Evolutionary conservation across 129 eudicot species (phyloP).

Genomic region (Flaveria robusta): DNA sequence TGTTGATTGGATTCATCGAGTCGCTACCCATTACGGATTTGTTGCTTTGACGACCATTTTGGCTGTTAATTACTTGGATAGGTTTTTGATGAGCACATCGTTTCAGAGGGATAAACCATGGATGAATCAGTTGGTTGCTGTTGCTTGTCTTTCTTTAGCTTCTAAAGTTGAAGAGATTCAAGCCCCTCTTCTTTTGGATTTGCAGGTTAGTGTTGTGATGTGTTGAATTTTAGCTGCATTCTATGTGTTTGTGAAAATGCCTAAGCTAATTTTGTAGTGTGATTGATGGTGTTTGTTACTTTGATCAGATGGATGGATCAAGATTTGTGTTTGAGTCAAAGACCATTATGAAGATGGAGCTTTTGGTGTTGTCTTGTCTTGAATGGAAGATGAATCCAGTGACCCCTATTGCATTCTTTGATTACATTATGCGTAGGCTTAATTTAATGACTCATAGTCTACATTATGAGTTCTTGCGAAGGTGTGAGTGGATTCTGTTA

Average conservation of each 20-base stretch:
- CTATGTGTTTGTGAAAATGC: conserved; percentile 43
- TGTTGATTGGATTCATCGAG: conserved; percentile 73
- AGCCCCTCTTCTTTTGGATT: conserved; percentile 74
- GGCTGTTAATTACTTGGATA: conserved; percentile 80
- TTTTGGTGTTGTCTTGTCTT: conserved; percentile 74
- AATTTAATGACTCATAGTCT: conserved; percentile 48
- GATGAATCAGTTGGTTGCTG: conserved; percentile 88
- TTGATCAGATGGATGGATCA: conserved; percentile 61
- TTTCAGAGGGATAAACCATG: conserved; percentile 79
- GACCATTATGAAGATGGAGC: conserved; percentile 87
- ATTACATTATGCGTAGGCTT: conserved; percentile 76
- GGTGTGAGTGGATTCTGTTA: conserved; percentile 65
- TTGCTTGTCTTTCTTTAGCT: conserved; percentile 89
- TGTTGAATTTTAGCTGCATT: not conserved
- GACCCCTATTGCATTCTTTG: conserved; percentile 76
- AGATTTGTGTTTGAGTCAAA: conserved; percentile 74
- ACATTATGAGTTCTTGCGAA: conserved; percentile 61
- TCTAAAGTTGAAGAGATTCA: conserved; percentile 92
- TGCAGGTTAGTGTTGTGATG: conserved; percentile 57
- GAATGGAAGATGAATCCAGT: conserved; percentile 92
- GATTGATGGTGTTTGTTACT: conserved; percentile 12
- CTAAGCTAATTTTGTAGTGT: conserved; percentile 6
- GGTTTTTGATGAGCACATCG: conserved; percentile 51
- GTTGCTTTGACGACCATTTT: conserved; percentile 55
- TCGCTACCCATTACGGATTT: conserved; percentile 61